These are phyloP conservation scores for Blumeria hordei DNA, from an alignment of 2,329 filamentous ascomycete genomes.

Conservation along the genomic window DNA sequence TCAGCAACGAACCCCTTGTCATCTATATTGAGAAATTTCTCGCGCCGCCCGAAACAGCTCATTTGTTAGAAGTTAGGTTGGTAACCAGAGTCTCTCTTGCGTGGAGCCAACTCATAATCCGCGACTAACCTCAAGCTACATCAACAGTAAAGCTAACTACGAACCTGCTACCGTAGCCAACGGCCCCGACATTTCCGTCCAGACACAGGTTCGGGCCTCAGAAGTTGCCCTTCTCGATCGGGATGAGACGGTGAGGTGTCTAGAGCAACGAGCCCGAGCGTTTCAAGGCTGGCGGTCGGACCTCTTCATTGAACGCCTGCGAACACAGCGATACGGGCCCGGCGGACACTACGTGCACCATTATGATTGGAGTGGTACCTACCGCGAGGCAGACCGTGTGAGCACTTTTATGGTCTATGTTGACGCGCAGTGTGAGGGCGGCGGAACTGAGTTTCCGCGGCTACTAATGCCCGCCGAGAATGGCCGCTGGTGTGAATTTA, in stretches of 20 bases:
- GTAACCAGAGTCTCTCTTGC: background rate
- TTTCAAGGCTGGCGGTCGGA: conserved; percentile 35
- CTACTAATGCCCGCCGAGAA: conserved; percentile 17
- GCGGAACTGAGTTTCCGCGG: conserved; percentile 35
- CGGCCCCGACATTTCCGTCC: conserved; percentile 21
- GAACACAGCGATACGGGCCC: conserved; percentile 33
- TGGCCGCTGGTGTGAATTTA: conserved; percentile 28
- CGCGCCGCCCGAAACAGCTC: conserved; percentile 21
- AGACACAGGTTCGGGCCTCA: conserved; percentile 25
- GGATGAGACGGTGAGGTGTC: conserved; percentile 26
- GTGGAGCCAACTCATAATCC: conserved; percentile 1
- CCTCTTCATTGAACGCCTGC: conserved; percentile 33
- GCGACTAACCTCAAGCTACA: background rate
- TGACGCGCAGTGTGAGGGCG: conserved; percentile 25
- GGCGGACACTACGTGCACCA: conserved; percentile 35
- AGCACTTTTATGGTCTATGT: conserved; percentile 40
- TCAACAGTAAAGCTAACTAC: conserved; percentile 22
- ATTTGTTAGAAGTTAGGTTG: conserved; percentile 28
- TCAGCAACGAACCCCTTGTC: conserved; percentile 28
- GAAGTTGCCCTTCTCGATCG: conserved; percentile 24
- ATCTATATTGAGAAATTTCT: conserved; percentile 34
- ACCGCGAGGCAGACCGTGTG: conserved; percentile 19
- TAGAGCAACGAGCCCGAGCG: conserved; percentile 29
- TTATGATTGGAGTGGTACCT: conserved; percentile 29
- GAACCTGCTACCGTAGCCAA: conserved; percentile 28